Base-by-base conservation (phyloP, 495 filamentous ascomycete genomes). In the Xylaria castorea region DNA sequence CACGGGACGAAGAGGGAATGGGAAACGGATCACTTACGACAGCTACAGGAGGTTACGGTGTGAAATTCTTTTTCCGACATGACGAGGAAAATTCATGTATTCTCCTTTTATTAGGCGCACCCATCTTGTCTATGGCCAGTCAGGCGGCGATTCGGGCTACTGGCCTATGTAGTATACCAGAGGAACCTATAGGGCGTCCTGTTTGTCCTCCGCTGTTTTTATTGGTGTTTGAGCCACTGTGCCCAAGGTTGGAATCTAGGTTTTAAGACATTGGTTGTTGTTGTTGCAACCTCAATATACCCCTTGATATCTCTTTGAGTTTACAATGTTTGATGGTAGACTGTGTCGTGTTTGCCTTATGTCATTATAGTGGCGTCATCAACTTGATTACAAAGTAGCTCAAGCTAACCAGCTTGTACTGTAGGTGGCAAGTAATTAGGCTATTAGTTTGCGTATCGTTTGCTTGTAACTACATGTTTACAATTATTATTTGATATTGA, bases 71-170 rank as follows among this genome's bases (percentile, higher is more conserved):
- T 66, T 65, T 12, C 61, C 38, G 20, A 20, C 50, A 36, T 67
- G 42, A 67, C 18, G 40, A 64, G 66, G 25, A 64, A 71, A 71
- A 48, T 57, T 34, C 11, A 5, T 71, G 25, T 66, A 58, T 71
- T 30, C 53, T 51, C 25, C 27, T 34, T 27, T 63, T 63, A 42
- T 44, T 64, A 2, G 53, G 42, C 40, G 34, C n/a, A 42, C 38
- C 48, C 18, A 22, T 71, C 32, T 70, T 48, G 30, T 48, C 16
- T 62, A 57, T 61, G 40, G 36, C 50, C 40, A 44, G 36, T 44
- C 12, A 61, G 42, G 20, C 50, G 40, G 20, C 55, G 16, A 57
- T 22, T 20, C 5, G 53, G n/a, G 53, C 44, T 50, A 25, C 68
- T 60, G 40, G 53, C 40, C 53, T 51, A 62, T 70, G 68, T 71